Evolutionary conservation across 352 stramenopile genomes (phyloP).

Genomic region (Lagenidium giganteum): DNA sequence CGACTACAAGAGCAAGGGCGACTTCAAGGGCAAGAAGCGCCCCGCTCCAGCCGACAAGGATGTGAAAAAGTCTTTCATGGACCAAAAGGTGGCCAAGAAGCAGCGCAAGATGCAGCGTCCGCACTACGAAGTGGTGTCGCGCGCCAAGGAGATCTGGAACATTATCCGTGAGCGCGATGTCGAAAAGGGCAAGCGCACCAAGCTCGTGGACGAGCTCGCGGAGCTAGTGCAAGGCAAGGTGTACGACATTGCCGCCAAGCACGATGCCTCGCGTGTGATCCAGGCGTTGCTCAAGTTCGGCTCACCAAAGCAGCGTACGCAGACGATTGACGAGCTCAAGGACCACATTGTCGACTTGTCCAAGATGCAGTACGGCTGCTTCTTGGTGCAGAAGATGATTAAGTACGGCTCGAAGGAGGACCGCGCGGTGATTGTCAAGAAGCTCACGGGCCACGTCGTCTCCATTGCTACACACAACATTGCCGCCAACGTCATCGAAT

Average conservation of each 20-base stretch:
- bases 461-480: slow-evolving; percentile 94
- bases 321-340: slow-evolving; percentile 89
- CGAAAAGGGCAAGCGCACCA: slow-evolving; percentile 74
- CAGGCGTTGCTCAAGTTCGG: slow-evolving; percentile 95
- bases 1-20: slow-evolving; percentile 1
- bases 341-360: slow-evolving; percentile 90
- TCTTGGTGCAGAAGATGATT: slow-evolving; percentile 96
- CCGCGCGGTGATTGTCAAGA: slow-evolving; percentile 80
- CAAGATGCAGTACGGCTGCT: slow-evolving; percentile 97
- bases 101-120: slow-evolving; percentile 93
- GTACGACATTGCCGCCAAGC: slow-evolving; percentile 93
- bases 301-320: slow-evolving; percentile 78
- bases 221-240: slow-evolving; percentile 92
- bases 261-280: slow-evolving; percentile 94
- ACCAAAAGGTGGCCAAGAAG: slow-evolving; percentile 88
- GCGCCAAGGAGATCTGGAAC: slow-evolving; percentile 96
- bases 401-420: slow-evolving; percentile 89
- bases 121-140: slow-evolving; percentile 91
- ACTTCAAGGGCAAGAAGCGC: slow-evolving; percentile 61
- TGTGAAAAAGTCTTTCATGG: slow-evolving; percentile 79
- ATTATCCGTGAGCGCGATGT: slow-evolving; percentile 87
- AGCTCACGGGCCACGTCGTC: slow-evolving; percentile 91
- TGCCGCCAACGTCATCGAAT: slow-evolving; percentile 91
- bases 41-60: slow-evolving; percentile 43
- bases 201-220: slow-evolving; percentile 90